Percentiles rank a stretch among this genome's conserved stretches.
These are phyloP conservation scores for Pseudogymnoascus sp. DNA, from an alignment of 2,329 filamentous ascomycete genomes.

Conservation along the genomic window DNA sequence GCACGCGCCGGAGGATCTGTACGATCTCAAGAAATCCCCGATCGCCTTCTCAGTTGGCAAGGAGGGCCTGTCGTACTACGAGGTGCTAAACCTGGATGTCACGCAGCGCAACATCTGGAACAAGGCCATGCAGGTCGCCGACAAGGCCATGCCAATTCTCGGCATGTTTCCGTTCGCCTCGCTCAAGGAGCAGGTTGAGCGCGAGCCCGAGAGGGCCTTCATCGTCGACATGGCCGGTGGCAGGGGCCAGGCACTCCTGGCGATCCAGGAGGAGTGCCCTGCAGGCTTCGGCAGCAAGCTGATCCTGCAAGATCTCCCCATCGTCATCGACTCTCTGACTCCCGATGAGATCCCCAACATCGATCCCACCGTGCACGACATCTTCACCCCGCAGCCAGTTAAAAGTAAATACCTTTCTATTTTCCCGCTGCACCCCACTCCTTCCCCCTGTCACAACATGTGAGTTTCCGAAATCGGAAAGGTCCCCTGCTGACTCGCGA, in stretches of 20 bases:
- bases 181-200: slow-evolving; percentile 25
- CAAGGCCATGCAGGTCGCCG: slow-evolving; percentile 27
- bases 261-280: slow-evolving; percentile 12
- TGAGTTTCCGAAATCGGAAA: background rate
- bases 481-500: background rate
- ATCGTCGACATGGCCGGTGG: slow-evolving; percentile 13
- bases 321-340: slow-evolving; percentile 28
- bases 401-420: slow-evolving; percentile 16
- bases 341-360: slow-evolving; percentile 19
- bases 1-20: slow-evolving; percentile 28
- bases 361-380: slow-evolving; percentile 25
- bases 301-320: slow-evolving; percentile 30
- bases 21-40: slow-evolving; percentile 29
- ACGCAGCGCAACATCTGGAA: slow-evolving; percentile 31
- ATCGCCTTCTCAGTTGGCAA: slow-evolving; percentile 29
- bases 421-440: slow-evolving; percentile 25
- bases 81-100: slow-evolving; percentile 27
- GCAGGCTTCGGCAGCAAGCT: slow-evolving; percentile 20
- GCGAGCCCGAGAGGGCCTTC: slow-evolving; percentile 23
- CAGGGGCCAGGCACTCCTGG: slow-evolving; percentile 11
- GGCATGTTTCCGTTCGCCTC: slow-evolving; percentile 32
- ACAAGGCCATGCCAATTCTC: slow-evolving; percentile 29
- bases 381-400: slow-evolving; percentile 28
- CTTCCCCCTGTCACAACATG: slow-evolving; percentile 21
- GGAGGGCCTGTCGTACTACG: slow-evolving; percentile 31